Conservation (phyloP, 2,329 filamentous ascomycete genomes). For the Colletotrichum kahawae region DNA sequence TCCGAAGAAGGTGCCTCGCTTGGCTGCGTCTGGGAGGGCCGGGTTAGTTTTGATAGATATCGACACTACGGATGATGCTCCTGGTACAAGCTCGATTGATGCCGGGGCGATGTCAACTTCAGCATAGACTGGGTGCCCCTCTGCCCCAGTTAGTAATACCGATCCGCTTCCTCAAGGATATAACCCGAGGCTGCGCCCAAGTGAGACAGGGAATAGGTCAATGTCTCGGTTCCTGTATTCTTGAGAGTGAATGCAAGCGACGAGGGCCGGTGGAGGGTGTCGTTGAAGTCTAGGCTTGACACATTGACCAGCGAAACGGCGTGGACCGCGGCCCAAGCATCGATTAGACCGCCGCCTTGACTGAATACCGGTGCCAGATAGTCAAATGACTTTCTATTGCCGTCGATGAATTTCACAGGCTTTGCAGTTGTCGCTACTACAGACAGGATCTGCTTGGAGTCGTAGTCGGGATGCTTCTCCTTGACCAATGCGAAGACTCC, state of each 20-base stretch:
- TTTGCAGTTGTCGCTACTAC: not conserved
- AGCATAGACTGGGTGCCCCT: not conserved
- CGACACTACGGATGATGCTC: not conserved
- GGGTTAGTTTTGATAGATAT: not conserved
- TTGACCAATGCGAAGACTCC: constrained; percentile 18
- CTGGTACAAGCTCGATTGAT: not conserved
- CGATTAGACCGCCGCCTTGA: not conserved
- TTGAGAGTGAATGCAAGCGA: not conserved
- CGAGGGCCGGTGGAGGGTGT: not conserved
- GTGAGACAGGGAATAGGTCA: not conserved
- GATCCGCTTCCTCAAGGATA: not conserved
- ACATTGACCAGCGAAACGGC: not conserved
- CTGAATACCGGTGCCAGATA: not conserved
- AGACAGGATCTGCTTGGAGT: not conserved
- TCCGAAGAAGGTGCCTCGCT: not conserved
- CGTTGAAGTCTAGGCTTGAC: not conserved
- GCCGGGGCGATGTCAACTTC: not conserved
- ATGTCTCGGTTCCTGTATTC: not conserved
- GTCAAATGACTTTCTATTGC: not conserved
- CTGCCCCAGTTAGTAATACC: not conserved
- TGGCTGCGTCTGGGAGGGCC: not conserved
- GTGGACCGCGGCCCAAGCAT: not conserved
- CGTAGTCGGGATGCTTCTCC: not conserved
- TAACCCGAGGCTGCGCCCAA: not conserved
- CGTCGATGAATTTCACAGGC: not conserved